Evolutionary conservation across 2,329 filamentous ascomycete genomes (phyloP).

Genomic region (Coleophoma crateriformis): DNA sequence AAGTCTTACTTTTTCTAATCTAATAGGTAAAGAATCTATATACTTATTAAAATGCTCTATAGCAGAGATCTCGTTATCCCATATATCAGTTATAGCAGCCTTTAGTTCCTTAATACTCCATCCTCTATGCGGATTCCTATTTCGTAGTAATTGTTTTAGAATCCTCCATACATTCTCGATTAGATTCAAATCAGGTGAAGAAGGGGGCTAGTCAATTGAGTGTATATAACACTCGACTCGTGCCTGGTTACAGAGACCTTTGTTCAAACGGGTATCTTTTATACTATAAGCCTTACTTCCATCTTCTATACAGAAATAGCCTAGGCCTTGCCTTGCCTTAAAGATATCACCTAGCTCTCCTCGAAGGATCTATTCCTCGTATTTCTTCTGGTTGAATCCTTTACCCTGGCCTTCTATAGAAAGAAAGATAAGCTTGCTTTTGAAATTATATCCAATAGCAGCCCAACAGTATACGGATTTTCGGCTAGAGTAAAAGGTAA

Average conservation of each 20-base stretch:
- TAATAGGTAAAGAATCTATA: constrained; percentile 7
- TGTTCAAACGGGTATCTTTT: no score
- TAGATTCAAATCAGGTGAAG: constrained; percentile 3
- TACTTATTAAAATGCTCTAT: constrained; percentile 8
- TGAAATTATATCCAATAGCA: constrained; percentile 11
- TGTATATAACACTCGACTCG: no score
- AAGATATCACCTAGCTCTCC: no score
- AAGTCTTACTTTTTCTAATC: no score
- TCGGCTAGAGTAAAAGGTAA: constrained; percentile 3
- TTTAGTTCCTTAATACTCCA: constrained; percentile 6
- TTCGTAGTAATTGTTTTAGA: constrained; percentile 8
- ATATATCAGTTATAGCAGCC: constrained; percentile 8
- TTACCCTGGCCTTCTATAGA: constrained; percentile 10
- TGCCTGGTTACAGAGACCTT: no score
- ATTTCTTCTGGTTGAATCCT: constrained; percentile 12
- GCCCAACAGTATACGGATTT: constrained; percentile 3
- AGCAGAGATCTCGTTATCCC: constrained; percentile 10
- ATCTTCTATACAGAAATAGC: no score
- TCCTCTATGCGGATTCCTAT: constrained; percentile 4
- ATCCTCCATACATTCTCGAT: constrained; percentile 11
- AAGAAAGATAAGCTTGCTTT: constrained; percentile 6
- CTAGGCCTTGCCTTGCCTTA: no score
- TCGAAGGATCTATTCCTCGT: no score
- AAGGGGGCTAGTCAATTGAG: no score
- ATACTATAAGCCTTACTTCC: no score